Percentiles rank a stretch among this genome's conserved stretches.
Evolutionary conservation across 2,329 filamentous ascomycete species (phyloP).

Genomic region (Septoria linicola): DNA sequence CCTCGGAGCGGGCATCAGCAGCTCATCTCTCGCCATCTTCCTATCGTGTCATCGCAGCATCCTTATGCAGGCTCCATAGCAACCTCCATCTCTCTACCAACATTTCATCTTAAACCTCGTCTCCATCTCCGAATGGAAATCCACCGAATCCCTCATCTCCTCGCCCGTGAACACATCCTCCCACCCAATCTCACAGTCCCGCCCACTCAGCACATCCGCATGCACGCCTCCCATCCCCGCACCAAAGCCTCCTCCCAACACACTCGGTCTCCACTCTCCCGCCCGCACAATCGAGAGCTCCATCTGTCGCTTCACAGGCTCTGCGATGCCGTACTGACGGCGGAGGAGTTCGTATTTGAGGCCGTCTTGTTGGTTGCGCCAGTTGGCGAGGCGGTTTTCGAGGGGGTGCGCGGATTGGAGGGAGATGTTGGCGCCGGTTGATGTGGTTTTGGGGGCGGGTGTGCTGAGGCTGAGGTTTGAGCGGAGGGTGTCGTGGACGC

Average conservation of each 20-base stretch:
- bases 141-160: constrained; percentile 65
- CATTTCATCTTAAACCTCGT: constrained; percentile 75
- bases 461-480: constrained; percentile 66
- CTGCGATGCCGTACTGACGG: constrained; percentile 84
- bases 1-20: background rate
- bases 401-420: constrained; percentile 80
- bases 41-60: constrained; percentile 9
- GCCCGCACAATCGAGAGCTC: constrained; percentile 84
- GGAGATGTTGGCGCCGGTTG: constrained; percentile 45
- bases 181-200: constrained; percentile 78
- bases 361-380: constrained; percentile 84
- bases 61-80: background rate
- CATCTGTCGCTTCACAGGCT: constrained; percentile 91
- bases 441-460: constrained; percentile 47
- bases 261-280: constrained; percentile 75
- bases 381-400: constrained; percentile 82
- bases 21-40: constrained; percentile 1
- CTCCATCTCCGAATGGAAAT: constrained; percentile 93
- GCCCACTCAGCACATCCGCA: constrained; percentile 78
- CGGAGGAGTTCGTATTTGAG: constrained; percentile 87
- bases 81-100: constrained; percentile 40
- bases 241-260: constrained; percentile 56
- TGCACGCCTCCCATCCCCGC: constrained; percentile 55
- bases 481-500: constrained; percentile 90
- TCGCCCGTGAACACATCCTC: constrained; percentile 85